Percentiles rank a stretch among this genome's conserved stretches.
Conservation (phyloP, 2,329 filamentous ascomycete species). For the Trichoderma harzianum region DNA sequence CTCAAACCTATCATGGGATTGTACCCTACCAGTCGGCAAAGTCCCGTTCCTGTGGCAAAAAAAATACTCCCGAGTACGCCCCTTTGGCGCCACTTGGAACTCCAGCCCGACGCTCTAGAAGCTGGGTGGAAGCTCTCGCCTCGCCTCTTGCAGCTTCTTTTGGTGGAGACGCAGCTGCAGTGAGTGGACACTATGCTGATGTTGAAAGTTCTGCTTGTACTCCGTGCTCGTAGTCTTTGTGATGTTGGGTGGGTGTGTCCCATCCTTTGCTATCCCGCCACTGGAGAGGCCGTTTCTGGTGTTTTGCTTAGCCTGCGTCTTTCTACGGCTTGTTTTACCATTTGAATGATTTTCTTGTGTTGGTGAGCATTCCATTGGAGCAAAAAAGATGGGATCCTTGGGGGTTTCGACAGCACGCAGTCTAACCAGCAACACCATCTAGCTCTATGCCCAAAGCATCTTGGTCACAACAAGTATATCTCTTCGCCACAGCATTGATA, state of each 20-base stretch:
- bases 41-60: background rate
- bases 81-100: background rate
- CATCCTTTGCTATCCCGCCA: background rate
- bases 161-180: background rate
- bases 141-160: conserved; percentile 2
- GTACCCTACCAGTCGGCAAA: background rate
- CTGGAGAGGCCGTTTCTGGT: background rate
- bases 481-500: background rate
- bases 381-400: background rate
- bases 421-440: background rate
- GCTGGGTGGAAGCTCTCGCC: conserved; percentile 1
- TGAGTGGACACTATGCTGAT: background rate
- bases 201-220: background rate
- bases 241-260: background rate
- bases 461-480: background rate
- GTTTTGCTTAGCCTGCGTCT: background rate
- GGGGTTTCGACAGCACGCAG: background rate
- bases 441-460: background rate
- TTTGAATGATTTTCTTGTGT: background rate
- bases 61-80: background rate
- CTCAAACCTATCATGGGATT: background rate
- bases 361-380: background rate
- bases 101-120: conserved; percentile 4
- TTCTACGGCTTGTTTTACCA: background rate
- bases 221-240: background rate